Conservation (phyloP, 164 flowering plant species). For the Aristolochia fimbriata region DNA sequence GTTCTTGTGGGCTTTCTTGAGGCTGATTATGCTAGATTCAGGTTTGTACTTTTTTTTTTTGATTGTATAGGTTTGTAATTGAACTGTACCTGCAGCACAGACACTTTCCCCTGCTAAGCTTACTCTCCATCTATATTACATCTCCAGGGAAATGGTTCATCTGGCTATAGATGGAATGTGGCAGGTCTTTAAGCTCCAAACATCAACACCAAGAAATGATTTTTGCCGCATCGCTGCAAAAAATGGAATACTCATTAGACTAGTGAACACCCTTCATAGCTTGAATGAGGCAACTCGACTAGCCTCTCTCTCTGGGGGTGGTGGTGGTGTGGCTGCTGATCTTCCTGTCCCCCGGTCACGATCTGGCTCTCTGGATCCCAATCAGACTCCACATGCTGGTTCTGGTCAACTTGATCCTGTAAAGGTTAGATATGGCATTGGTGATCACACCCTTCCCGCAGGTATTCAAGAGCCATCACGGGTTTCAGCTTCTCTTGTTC, state of each 20-base stretch:
- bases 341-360: slow-evolving; percentile 46
- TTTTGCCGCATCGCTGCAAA: slow-evolving; percentile 98
- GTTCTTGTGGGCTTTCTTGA: slow-evolving; percentile 92
- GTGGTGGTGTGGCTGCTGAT: slow-evolving; percentile 50
- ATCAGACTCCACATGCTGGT: slow-evolving; percentile 24
- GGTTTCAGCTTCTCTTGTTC: neutral
- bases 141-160: slow-evolving; percentile 95
- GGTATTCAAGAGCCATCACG: slow-evolving; percentile 33
- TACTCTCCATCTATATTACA: neutral
- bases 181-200: slow-evolving; percentile 97
- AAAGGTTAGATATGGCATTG: slow-evolving; percentile 37
- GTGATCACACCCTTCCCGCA: slow-evolving; percentile 37
- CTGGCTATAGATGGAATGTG: slow-evolving; percentile 99
- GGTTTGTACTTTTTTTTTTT: too few species aligned
- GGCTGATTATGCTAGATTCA: slow-evolving; percentile 94
- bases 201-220: slow-evolving; percentile 86
- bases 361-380: slow-evolving; percentile 67
- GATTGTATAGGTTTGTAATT: too few species aligned
- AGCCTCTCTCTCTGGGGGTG: slow-evolving; percentile 58
- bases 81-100: too few species aligned
- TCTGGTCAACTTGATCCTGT: slow-evolving; percentile 41
- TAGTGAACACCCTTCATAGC: slow-evolving; percentile 89
- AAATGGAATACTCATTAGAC: slow-evolving; percentile 85
- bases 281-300: slow-evolving; percentile 95
- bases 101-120: neutral